Evolutionary conservation across 768 basidiomycete species (phyloP), one percentile per base, ranked within the genome.

Genomic region (Psilocybe tampanensis): DNA sequence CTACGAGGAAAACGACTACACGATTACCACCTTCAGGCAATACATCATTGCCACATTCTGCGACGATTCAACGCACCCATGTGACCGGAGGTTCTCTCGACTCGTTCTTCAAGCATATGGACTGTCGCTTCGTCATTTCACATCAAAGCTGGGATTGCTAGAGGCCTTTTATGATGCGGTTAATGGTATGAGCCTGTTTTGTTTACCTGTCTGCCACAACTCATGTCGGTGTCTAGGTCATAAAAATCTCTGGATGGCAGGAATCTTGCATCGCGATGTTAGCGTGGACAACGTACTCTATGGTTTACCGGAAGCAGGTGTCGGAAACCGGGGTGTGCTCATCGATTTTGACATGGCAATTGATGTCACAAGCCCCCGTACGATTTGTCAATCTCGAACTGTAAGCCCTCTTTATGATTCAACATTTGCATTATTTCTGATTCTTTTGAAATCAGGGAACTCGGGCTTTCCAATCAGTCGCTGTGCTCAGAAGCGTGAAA

Each of bases 311-410:
- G 48, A 24, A n/a, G 54, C 51, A 3, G 19, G 23, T 7, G 29
- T 23, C 17, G 58, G 58, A 8, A 33, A 32, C 8, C 47, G 47
- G 4, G 61, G 61, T 1, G 32, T 59, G 26, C 24, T 62, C 13
- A 62, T 62, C 19, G 61, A 62, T 44, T 33, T 63, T 17, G 62
- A 63, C 19, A 51, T 63, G 59, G 59, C 43, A 0, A 53, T 41
- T 21, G 32, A 55, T 17, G 26, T 49, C 32, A 3, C 5, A 3
- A 4, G 17, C 19, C 4, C 19, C 4, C 41, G 19, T 17, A 9
- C 9, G 4, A 9, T 5, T 29, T 29, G 5, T 9, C 29, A 29
- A 29, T 29, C 4, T 9, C 29, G 29, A 5, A 29, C 29, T 5
- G 29, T 29, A 9, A 29, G 29, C 29, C 9, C 29, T 29, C 5